Conservation (phyloP, 2,329 filamentous ascomycete species). For the Claviceps sp. region DNA sequence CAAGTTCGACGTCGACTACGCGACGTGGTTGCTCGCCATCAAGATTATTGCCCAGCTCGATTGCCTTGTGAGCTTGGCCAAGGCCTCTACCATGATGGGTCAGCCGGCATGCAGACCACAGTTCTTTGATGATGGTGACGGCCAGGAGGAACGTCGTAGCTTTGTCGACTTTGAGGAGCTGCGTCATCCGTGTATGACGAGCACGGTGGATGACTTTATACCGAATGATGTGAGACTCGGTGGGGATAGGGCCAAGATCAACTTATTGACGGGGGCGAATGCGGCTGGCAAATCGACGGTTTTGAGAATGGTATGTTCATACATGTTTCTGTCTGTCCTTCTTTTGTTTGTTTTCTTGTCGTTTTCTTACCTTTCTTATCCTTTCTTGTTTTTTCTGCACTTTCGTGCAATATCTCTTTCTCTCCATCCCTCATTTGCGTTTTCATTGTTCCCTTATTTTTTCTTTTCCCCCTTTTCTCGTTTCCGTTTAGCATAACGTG, state of each 20-base stretch:
- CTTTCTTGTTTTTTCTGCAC: neutral
- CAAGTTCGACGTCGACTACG: slow-evolving; percentile 79
- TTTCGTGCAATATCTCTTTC: neutral
- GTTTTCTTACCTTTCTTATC: neutral
- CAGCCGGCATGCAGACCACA: slow-evolving; percentile 75
- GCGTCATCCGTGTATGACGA: slow-evolving; percentile 87
- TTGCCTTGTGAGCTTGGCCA: slow-evolving; percentile 85
- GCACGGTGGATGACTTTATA: slow-evolving; percentile 84
- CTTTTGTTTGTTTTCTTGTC: slow-evolving; percentile 14
- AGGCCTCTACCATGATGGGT: slow-evolving; percentile 71
- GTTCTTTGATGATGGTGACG: slow-evolving; percentile 51
- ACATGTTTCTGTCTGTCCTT: neutral
- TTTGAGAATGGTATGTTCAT: slow-evolving; percentile 63
- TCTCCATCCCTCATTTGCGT: too few species aligned
- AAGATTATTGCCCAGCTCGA: slow-evolving; percentile 85
- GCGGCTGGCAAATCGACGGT: slow-evolving; percentile 96
- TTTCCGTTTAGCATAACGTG: neutral
- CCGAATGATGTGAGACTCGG: slow-evolving; percentile 87
- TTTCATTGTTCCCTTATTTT: too few species aligned
- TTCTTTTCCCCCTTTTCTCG: neutral
- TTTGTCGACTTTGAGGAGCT: slow-evolving; percentile 86
- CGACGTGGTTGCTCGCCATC: slow-evolving; percentile 76
- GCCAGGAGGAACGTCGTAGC: slow-evolving; percentile 50
- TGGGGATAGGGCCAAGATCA: slow-evolving; percentile 69
- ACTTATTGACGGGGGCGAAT: slow-evolving; percentile 87